These are phyloP conservation scores for Plenodomus tracheiphilus DNA, from an alignment of 2,329 filamentous ascomycete species.

Conservation along the genomic window DNA sequence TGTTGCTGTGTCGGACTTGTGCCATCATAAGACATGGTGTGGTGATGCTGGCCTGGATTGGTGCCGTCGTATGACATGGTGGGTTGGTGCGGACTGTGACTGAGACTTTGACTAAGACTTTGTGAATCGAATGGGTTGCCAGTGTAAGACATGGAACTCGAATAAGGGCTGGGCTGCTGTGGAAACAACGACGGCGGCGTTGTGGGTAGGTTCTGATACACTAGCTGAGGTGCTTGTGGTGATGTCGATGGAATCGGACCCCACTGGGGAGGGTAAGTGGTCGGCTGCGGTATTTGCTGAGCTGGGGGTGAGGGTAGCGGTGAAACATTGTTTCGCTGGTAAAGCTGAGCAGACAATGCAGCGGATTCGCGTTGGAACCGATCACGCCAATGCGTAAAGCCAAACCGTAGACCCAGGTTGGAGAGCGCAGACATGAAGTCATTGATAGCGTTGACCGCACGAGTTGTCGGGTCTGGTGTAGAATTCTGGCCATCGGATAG, in stretches of 20 bases:
- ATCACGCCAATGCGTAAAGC: constrained; percentile 55
- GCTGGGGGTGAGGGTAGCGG: constrained; percentile 29
- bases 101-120: constrained; percentile 8
- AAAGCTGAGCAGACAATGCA: constrained; percentile 46
- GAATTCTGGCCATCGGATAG: constrained; percentile 27
- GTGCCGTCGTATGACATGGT: constrained; percentile 15
- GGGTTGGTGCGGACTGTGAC: constrained; percentile 18
- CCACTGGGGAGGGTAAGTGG: constrained; percentile 32
- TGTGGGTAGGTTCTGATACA: constrained; percentile 31
- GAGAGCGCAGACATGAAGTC: constrained; percentile 52
- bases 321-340: constrained; percentile 38
- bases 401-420: constrained; percentile 52
- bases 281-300: constrained; percentile 13
- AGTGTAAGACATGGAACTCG: constrained; percentile 33
- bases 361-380: constrained; percentile 52
- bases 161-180: constrained; percentile 32
- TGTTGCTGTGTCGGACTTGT: constrained; percentile 14
- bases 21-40: constrained; percentile 15
- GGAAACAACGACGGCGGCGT: constrained; percentile 36
- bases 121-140: constrained; percentile 24
- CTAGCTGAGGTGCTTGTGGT: constrained; percentile 25
- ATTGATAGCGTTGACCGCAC: constrained; percentile 53
- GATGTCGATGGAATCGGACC: constrained; percentile 27
- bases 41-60: constrained; percentile 20
- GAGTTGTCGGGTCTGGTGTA: constrained; percentile 39